Evolutionary conservation across 1,139 yeast genomes (phyloP).

Genomic region (Nakaseomyces kungkrabaensis): DNA sequence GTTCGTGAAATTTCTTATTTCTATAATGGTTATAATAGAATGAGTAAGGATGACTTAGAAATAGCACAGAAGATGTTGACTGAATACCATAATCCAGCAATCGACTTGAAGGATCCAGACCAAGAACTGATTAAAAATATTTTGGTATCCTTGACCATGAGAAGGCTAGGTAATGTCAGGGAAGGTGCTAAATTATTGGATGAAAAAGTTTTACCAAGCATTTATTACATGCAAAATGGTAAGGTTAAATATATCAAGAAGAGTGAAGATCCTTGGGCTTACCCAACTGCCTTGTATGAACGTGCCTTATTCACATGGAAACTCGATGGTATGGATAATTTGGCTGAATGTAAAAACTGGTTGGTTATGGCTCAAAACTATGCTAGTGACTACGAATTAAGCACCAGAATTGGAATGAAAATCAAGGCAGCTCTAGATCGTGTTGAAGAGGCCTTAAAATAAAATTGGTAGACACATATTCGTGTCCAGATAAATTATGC

Average conservation of each 20-base stretch:
- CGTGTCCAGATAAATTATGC: no score
- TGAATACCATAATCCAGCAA: constrained; percentile 25
- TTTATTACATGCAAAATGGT: constrained; percentile 25
- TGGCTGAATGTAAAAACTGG: constrained; percentile 59
- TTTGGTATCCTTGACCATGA: constrained; percentile 50
- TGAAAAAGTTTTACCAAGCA: constrained; percentile 39
- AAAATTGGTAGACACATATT: not conserved
- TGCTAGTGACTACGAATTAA: constrained; percentile 85
- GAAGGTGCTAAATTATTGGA: constrained; percentile 58
- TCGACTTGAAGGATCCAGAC: constrained; percentile 36
- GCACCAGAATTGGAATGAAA: constrained; percentile 83
- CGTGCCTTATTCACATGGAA: constrained; percentile 78
- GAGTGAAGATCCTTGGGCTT: constrained; percentile 72
- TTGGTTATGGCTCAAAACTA: constrained; percentile 61
- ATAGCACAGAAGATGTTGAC: constrained; percentile 43
- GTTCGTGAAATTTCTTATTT: constrained; percentile 79
- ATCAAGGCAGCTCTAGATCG: constrained; percentile 81
- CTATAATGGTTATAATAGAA: constrained; percentile 87
- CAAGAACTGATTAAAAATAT: constrained; percentile 63
- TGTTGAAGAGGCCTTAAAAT: constrained; percentile 33
- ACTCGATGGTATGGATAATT: constrained; percentile 42
- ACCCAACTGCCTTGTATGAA: constrained; percentile 83
- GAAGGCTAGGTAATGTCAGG: constrained; percentile 51
- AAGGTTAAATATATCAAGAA: constrained; percentile 37
- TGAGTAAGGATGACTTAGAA: constrained; percentile 54